Conservation (phyloP, 257 asterid species). For the Ocimum tenuiflorum region DNA sequence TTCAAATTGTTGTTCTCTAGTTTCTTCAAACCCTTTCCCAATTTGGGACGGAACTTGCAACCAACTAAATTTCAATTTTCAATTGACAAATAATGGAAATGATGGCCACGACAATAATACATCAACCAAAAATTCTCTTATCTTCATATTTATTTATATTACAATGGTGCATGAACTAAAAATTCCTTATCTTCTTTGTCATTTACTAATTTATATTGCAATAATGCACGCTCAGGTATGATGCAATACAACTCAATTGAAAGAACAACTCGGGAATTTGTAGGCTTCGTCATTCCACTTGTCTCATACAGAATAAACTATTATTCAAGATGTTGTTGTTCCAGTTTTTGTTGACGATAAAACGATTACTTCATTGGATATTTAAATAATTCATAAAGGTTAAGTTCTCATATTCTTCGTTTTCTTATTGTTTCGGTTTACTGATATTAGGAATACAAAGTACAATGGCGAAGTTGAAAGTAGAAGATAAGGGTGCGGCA, state of each 20-base stretch:
- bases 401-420: background rate
- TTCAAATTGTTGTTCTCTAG: conserved; percentile 15
- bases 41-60: conserved; percentile 13
- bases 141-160: background rate
- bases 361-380: background rate
- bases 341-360: background rate
- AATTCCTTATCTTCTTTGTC: background rate
- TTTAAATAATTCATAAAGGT: background rate
- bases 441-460: background rate
- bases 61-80: background rate
- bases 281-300: conserved; percentile 9
- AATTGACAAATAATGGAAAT: background rate
- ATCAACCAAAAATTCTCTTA: background rate
- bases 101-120: background rate
- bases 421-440: background rate
- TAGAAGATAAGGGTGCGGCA: background rate
- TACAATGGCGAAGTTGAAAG: background rate
- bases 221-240: background rate
- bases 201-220: too few relatives aligned
- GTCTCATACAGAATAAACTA: background rate
- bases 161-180: background rate
- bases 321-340: conserved; percentile 3
- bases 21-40: background rate
- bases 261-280: background rate
- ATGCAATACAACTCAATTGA: background rate